Percentiles rank a stretch among this genome's conserved stretches.
These are phyloP conservation scores for Yarrowia alimentaria DNA, from an alignment of 805 yeast species.

Conservation along the genomic window DNA sequence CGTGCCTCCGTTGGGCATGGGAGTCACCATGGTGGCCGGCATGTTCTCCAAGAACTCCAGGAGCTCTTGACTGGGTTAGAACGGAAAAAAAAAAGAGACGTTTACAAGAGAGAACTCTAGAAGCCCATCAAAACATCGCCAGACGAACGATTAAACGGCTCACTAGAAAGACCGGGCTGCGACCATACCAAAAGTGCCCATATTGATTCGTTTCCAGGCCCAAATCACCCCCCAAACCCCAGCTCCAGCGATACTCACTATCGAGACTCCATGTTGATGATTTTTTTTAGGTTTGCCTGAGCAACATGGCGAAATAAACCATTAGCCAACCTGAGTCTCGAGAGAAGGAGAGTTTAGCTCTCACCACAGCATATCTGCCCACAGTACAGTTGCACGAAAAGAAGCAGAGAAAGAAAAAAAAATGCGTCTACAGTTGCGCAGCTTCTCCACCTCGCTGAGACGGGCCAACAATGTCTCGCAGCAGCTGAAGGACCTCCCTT, in stretches of 20 bases:
- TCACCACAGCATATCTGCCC: slow-evolving; percentile 25
- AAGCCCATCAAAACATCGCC: neutral
- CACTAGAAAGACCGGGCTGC: no score
- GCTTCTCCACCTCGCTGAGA: slow-evolving; percentile 25
- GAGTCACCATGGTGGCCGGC: slow-evolving; percentile 23
- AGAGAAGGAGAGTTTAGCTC: slow-evolving; percentile 16
- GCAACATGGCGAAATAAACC: slow-evolving; percentile 20
- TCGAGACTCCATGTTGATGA: slow-evolving; percentile 3
- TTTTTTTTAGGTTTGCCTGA: slow-evolving; percentile 6
- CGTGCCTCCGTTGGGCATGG: slow-evolving; percentile 25
- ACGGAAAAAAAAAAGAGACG: no score
- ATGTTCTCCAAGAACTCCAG: slow-evolving; percentile 16
- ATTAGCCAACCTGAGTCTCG: neutral
- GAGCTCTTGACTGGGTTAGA: slow-evolving; percentile 15
- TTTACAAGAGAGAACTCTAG: no score
- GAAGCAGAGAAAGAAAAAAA: no score
- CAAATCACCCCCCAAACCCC: no score
- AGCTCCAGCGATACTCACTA: slow-evolving; percentile 23
- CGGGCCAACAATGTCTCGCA: slow-evolving; percentile 30
- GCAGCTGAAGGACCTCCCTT: slow-evolving; percentile 34
- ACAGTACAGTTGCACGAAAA: no score
- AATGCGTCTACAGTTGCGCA: slow-evolving; percentile 26
- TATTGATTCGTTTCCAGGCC: no score
- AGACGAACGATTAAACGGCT: no score
- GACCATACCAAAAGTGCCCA: no score